Percentiles rank a stretch among this genome's conserved stretches.
These are phyloP conservation scores for Suillus clintonianus DNA, from an alignment of 768 basidiomycete genomes.

Conservation along the genomic window DNA sequence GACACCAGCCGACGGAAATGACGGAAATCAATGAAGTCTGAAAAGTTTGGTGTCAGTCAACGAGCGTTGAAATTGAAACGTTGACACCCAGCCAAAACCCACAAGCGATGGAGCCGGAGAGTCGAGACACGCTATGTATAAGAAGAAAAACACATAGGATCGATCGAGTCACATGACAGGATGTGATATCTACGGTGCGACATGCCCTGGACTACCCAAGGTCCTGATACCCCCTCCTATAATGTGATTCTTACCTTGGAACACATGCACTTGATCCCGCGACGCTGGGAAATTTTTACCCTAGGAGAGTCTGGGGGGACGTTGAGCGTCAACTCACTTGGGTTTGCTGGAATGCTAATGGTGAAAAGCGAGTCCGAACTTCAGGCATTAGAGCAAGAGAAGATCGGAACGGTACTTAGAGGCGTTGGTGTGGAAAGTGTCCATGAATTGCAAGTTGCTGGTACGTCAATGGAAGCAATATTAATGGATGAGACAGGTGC, in stretches of 20 bases:
- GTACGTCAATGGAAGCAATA: conserved; percentile 44
- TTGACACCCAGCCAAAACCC: too few species aligned
- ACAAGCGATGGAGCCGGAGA: too few species aligned
- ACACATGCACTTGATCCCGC: conserved; percentile 86
- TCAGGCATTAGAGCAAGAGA: conserved; percentile 63
- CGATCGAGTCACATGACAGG: too few species aligned
- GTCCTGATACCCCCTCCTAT: conserved; percentile 71
- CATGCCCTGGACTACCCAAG: conserved; percentile 64
- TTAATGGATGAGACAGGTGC: conserved; percentile 18
- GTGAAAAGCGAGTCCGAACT: conserved; percentile 82
- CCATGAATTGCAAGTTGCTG: conserved; percentile 64
- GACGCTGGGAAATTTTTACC: conserved; percentile 58
- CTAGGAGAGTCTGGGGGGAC: conserved; percentile 54
- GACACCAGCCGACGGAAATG: too few species aligned
- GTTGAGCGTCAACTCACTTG: conserved; percentile 82
- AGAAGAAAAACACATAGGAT: too few species aligned
- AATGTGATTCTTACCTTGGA: conserved; percentile 81
- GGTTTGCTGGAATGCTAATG: conserved; percentile 87
- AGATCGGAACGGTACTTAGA: conserved; percentile 61
- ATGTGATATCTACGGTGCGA: conserved; percentile 68
- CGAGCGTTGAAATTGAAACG: too few species aligned
- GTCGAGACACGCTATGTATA: too few species aligned
- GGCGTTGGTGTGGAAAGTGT: conserved; percentile 67
- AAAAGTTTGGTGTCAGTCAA: too few species aligned
- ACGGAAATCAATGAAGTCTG: too few species aligned